Evolutionary conservation across 305 asterid species (phyloP).

Genomic region (Fraxinus latifolia): DNA sequence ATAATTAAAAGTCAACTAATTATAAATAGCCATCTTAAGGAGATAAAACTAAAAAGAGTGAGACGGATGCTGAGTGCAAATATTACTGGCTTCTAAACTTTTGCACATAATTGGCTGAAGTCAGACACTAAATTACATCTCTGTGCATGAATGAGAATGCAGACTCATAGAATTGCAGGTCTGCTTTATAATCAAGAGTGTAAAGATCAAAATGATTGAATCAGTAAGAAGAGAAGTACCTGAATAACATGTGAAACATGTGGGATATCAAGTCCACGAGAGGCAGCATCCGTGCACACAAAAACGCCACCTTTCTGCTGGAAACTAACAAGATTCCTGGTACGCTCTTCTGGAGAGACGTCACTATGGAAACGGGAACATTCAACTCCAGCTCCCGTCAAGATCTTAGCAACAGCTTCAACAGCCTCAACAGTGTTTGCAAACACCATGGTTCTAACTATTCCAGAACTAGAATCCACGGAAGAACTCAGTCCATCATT

Average conservation of each 20-base stretch:
- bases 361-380: slow-evolving; percentile 73
- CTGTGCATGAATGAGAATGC: not conserved
- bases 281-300: slow-evolving; percentile 97
- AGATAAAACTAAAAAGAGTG: not conserved
- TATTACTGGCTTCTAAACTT: not conserved
- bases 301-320: slow-evolving; percentile 83
- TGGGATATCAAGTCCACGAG: slow-evolving; percentile 91
- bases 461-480: slow-evolving; percentile 32
- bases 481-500: slow-evolving; percentile 38
- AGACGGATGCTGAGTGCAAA: not conserved
- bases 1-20: not conserved
- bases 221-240: slow-evolving; percentile 36
- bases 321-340: slow-evolving; percentile 60
- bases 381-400: slow-evolving; percentile 56
- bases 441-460: slow-evolving; percentile 78
- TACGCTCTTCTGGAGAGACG: slow-evolving; percentile 72
- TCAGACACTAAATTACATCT: not conserved
- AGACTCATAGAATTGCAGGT: not conserved
- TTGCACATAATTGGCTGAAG: not conserved
- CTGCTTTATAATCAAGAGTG: not conserved
- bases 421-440: slow-evolving; percentile 96
- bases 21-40: not conserved
- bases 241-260: slow-evolving; percentile 88
- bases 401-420: slow-evolving; percentile 72
- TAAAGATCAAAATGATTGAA: not conserved